Percentiles rank a stretch among this genome's conserved stretches.
Evolutionary conservation across 345 rosid genomes (phyloP).

Genomic region (Lumnitzera racemosa): DNA sequence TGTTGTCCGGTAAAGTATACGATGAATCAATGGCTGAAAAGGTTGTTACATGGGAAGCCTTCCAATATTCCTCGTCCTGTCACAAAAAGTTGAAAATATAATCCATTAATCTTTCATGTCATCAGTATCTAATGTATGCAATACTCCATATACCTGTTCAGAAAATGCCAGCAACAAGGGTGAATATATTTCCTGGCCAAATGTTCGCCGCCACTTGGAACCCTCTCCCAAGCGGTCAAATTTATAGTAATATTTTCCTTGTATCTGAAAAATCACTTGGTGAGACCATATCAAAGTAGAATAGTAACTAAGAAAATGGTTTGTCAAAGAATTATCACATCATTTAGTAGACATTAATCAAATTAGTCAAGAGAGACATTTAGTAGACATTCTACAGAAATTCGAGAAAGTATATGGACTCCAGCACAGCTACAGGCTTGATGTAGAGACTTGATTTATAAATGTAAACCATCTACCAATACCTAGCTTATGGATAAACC

Average conservation of each 20-base stretch:
- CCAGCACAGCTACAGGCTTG: no score
- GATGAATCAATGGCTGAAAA: slow-evolving; percentile 78
- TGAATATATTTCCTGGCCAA: slow-evolving; percentile 93
- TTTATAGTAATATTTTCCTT: slow-evolving; percentile 85
- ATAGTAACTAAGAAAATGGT: background rate
- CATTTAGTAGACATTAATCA: no score
- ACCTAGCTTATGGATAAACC: no score
- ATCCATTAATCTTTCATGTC: background rate
- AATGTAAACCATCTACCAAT: no score
- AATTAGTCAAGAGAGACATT: no score
- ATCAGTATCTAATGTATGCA: background rate
- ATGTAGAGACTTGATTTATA: no score
- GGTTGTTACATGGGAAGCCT: slow-evolving; percentile 42
- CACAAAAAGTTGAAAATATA: slow-evolving; percentile 1
- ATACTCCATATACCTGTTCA: slow-evolving; percentile 36
- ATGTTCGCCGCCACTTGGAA: slow-evolving; percentile 89
- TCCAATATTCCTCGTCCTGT: slow-evolving; percentile 64
- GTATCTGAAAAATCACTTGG: slow-evolving; percentile 42
- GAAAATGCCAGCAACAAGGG: slow-evolving; percentile 83
- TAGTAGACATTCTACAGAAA: no score
- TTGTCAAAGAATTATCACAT: no score
- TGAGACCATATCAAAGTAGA: background rate
- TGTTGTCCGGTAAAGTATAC: slow-evolving; percentile 70
- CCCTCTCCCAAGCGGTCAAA: slow-evolving; percentile 84
- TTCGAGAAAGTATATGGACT: no score